Evolutionary conservation across 257 asterid genomes (phyloP), one percentile per base, ranked within the genome.

Genomic region (Plantago ovata): DNA sequence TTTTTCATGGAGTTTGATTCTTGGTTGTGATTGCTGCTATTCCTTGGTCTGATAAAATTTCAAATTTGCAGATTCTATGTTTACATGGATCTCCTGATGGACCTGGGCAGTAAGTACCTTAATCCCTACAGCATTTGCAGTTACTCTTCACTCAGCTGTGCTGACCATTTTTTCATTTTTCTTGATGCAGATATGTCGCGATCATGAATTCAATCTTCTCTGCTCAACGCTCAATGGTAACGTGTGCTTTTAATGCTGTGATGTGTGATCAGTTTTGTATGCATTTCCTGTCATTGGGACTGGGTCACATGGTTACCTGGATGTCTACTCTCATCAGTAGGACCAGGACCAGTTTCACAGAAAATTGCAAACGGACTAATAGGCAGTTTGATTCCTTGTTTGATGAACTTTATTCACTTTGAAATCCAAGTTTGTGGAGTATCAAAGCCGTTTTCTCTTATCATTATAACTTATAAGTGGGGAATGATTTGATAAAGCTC

Each of bases 1-100:
- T n/a, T n/a, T n/a, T n/a, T n/a, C n/a, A 44, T 58, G 38, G 10
- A 19, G n/a, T 45, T 54, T 19, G 21, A 48, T 6, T 53, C 14
- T 72, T 58, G 38, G 22, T 62, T 24, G n/a, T n/a, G 39, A 44
- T 65, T 32, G 50, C n/a, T 28, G 53, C 54, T 43, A 19, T 20
- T 46, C 22, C 36, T 61, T 39, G 58, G 32, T 38, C 53, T 58
- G 21, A 63, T 69, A 62, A 65, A 44, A 32, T 54, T n/a, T 69
- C 53, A 64, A 57, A 43, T 68, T 86, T 69, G 65, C 96, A 91
- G 98, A 83, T 91, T 68, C 58, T 91, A 64, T 91, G 96, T 80
- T 65, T 91, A 69, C 98, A 91, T 72, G 98, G 98, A 81, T 91
- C 96, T 53, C 94, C 85, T 23, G 96, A 91, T 70, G 98, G 96